phyloP scores from a whole-genome alignment of 345 rosid genomes.

The Microthlaspi erraticum region DNA sequence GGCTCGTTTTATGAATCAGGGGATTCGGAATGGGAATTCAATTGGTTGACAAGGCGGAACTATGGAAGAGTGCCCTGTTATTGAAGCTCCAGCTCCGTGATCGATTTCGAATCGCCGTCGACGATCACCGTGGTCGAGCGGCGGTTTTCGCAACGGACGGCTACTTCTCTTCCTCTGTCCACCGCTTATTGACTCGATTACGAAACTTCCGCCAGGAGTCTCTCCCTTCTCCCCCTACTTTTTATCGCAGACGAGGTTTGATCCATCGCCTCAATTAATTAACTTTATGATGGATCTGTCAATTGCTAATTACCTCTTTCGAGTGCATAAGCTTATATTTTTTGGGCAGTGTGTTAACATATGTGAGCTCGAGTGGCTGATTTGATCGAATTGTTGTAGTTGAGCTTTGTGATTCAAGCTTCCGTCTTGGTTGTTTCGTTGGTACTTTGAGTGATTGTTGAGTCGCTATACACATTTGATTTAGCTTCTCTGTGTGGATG shows the following conservation, averaged over 20 bases:
- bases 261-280: not conserved
- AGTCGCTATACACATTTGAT: not conserved
- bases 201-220: conserved; percentile 81
- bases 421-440: not conserved
- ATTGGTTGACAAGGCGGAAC: conserved; percentile 69
- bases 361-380: not conserved
- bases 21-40: conserved; percentile 54
- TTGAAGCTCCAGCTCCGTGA: conserved; percentile 76
- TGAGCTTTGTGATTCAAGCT: not conserved
- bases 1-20: not conserved
- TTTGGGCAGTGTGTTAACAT: not conserved
- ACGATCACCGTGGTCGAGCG: conserved; percentile 55
- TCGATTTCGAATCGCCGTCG: conserved; percentile 81
- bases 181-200: conserved; percentile 66
- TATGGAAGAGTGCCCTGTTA: conserved; percentile 74
- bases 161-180: conserved; percentile 65
- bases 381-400: not conserved
- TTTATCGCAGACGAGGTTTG: conserved; percentile 79
- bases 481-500: not conserved
- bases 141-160: conserved; percentile 54
- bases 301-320: too few relatives aligned
- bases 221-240: conserved; percentile 73
- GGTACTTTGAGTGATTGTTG: not conserved
- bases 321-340: too few relatives aligned
- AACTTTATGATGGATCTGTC: not conserved